Conservation (phyloP, 2,329 filamentous ascomycete species). For the Fusarium compactum region DNA sequence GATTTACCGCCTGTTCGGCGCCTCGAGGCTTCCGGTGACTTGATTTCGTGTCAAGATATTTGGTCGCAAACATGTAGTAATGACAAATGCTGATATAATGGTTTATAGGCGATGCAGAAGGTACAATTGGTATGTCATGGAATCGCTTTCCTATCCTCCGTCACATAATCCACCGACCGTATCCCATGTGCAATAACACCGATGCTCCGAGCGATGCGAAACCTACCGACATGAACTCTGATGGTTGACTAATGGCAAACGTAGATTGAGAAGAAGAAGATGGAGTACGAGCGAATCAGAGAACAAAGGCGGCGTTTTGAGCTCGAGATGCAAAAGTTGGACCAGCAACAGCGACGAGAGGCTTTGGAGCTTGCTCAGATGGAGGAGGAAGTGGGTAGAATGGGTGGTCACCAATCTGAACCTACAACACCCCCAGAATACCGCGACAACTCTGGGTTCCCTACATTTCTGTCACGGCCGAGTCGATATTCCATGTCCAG, state of each 20-base stretch:
- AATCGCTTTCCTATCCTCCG: slow-evolving; percentile 3
- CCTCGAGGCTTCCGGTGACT: slow-evolving; percentile 8
- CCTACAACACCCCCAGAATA: slow-evolving; percentile 97
- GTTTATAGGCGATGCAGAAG: slow-evolving; percentile 72
- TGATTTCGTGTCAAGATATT: slow-evolving; percentile 19
- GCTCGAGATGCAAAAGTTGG: slow-evolving; percentile 89
- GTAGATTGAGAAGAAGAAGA: slow-evolving; percentile 92
- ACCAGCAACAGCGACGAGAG: slow-evolving; percentile 84
- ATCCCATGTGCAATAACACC: background rate
- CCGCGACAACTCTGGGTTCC: slow-evolving; percentile 80
- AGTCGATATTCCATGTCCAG: slow-evolving; percentile 92
- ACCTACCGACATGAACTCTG: background rate
- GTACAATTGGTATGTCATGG: slow-evolving; percentile 77
- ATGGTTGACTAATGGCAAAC: slow-evolving; percentile 52
- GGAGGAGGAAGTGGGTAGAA: slow-evolving; percentile 77
- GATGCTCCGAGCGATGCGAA: slow-evolving; percentile 10
- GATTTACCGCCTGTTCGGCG: slow-evolving; percentile 3
- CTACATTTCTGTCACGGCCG: slow-evolving; percentile 82
- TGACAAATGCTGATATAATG: slow-evolving; percentile 41
- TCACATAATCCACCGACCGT: slow-evolving; percentile 3
- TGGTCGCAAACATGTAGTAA: background rate
- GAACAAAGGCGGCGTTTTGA: slow-evolving; percentile 92
- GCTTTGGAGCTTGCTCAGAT: slow-evolving; percentile 88
- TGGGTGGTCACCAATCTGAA: slow-evolving; percentile 85
- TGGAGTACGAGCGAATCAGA: slow-evolving; percentile 90